Conservation (phyloP, 352 stramenopile genomes). For the Peronosclerospora sorghi region DNA sequence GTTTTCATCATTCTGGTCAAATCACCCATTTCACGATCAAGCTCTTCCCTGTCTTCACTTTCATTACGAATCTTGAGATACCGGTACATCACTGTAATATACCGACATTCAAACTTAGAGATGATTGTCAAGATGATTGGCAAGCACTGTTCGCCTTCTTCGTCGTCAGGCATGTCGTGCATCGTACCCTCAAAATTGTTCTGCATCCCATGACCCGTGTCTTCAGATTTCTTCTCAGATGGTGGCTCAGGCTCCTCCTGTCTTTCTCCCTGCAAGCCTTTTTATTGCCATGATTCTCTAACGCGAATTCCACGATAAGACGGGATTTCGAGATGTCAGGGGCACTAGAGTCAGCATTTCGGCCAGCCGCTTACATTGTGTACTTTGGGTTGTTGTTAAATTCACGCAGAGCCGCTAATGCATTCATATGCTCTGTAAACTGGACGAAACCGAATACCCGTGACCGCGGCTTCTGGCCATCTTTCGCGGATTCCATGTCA, state of each 20-base stretch:
- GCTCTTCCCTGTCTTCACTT: constrained; percentile 62
- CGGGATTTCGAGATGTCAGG: constrained; percentile 55
- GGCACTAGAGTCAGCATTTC: constrained; percentile 20
- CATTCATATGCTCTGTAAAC: constrained; percentile 93
- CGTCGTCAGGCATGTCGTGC: no score
- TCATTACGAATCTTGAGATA: no score
- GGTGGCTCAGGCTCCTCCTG: constrained; percentile 52
- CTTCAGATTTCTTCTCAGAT: constrained; percentile 46
- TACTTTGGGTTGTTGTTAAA: constrained; percentile 97
- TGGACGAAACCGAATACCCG: constrained; percentile 92
- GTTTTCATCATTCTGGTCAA: no score
- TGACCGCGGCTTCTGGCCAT: constrained; percentile 45
- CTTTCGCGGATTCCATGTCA: constrained; percentile 54
- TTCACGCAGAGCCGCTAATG: constrained; percentile 89
- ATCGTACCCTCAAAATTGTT: no score
- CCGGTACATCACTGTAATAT: no score
- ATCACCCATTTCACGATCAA: constrained; percentile 64
- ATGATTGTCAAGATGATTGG: no score
- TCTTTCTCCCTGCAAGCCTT: constrained; percentile 76
- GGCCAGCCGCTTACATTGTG: constrained; percentile 47
- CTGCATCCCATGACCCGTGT: constrained; percentile 10
- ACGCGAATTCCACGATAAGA: constrained; percentile 82
- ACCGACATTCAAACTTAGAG: no score
- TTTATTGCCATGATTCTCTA: constrained; percentile 84
- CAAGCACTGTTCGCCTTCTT: no score